Evolutionary conservation across 345 rosid genomes (phyloP).

Genomic region (Nasturtium officinale): DNA sequence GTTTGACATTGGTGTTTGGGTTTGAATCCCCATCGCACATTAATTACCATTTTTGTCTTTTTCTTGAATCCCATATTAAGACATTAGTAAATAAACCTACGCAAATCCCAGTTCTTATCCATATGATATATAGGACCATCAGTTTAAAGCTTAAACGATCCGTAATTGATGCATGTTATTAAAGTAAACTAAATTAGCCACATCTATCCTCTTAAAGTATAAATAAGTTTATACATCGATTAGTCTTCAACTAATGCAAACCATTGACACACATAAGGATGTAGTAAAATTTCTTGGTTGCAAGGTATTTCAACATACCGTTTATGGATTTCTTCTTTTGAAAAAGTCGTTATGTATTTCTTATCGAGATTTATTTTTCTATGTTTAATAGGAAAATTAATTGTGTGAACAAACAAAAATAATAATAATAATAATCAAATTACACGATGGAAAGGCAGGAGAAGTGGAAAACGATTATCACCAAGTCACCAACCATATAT

Average conservation of each 20-base stretch:
- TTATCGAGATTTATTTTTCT: neutral
- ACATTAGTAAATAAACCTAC: slow-evolving; percentile 23
- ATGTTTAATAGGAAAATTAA: too few species aligned
- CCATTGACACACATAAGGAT: neutral
- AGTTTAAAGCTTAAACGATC: neutral
- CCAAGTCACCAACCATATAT: too few species aligned
- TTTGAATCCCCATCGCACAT: slow-evolving; percentile 30
- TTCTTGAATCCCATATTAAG: slow-evolving; percentile 22
- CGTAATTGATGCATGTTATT: slow-evolving; percentile 24
- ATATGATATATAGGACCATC: slow-evolving; percentile 17
- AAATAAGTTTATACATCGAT: slow-evolving; percentile 10
- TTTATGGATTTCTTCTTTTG: too few species aligned
- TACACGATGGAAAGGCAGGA: neutral
- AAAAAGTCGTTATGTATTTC: neutral
- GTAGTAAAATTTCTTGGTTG: neutral
- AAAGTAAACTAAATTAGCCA: slow-evolving; percentile 1
- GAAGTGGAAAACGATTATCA: neutral
- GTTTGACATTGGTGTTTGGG: slow-evolving; percentile 33
- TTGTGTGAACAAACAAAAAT: too few species aligned
- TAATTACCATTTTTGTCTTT: slow-evolving; percentile 18
- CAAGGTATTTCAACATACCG: neutral
- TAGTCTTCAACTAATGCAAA: neutral
- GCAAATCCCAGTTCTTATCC: slow-evolving; percentile 36
- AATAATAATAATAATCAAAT: neutral
- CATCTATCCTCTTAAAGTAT: neutral